Conservation (phyloP, 805 yeast species). For the Spathaspora arborariae region DNA sequence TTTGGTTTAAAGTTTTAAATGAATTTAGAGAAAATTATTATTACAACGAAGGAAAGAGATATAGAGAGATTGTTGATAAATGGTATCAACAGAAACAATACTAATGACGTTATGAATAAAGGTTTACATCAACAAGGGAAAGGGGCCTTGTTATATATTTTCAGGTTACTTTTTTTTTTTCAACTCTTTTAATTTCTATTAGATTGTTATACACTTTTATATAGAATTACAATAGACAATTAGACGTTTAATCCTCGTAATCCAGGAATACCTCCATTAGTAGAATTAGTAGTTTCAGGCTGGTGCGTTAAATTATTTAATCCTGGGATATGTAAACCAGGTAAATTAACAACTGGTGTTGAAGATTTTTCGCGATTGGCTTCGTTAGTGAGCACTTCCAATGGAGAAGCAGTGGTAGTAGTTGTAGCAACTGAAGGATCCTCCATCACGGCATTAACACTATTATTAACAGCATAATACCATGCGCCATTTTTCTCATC, state of each 20-base stretch:
- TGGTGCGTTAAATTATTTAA: constrained; percentile 2
- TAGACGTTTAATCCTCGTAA: constrained; percentile 10
- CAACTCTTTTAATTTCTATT: neutral
- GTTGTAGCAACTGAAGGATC: constrained; percentile 7
- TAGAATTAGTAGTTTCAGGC: constrained; percentile 6
- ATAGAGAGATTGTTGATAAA: constrained; percentile 23
- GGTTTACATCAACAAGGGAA: neutral
- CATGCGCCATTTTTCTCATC: constrained; percentile 45
- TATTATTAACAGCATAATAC: constrained; percentile 45
- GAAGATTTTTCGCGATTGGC: neutral
- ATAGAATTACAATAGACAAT: neutral
- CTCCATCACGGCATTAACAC: constrained; percentile 38
- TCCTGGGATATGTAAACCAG: constrained; percentile 3
- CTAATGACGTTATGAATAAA: neutral
- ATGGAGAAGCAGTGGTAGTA: neutral
- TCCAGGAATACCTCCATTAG: constrained; percentile 14
- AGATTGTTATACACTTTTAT: neutral
- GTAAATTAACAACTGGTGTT: neutral
- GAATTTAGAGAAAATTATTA: constrained; percentile 15
- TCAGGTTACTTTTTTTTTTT: neutral
- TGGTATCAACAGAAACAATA: constrained; percentile 12
- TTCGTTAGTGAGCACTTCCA: neutral
- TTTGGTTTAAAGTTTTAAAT: constrained; percentile 5
- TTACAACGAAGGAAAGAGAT: constrained; percentile 19
- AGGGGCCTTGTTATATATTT: neutral